These are phyloP conservation scores for Luvunga scandens DNA, from an alignment of 345 rosid species.

Conservation along the genomic window DNA sequence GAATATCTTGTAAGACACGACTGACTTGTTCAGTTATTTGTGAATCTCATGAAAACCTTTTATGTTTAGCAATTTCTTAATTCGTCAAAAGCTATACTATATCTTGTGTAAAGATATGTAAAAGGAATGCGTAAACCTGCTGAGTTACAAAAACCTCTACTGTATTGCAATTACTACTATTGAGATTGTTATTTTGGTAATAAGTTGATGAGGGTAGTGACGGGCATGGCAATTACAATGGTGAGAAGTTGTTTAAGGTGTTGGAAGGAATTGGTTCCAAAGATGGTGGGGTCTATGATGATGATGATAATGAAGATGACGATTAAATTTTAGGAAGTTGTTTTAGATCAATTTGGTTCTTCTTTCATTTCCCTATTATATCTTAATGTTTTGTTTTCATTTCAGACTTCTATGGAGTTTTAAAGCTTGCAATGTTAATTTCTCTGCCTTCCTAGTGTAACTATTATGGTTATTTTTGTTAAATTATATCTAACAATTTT, in stretches of 20 bases:
- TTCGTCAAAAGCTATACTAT: not conserved
- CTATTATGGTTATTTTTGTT: not conserved
- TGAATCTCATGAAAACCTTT: not conserved
- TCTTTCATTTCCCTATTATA: not conserved
- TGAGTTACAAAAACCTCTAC: no score
- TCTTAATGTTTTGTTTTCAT: not conserved
- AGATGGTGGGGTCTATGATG: no score
- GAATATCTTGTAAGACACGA: not conserved
- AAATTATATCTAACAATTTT: constrained; percentile 25
- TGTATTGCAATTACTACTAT: no score
- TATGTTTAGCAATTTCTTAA: not conserved
- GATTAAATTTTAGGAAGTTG: not conserved
- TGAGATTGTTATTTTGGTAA: no score
- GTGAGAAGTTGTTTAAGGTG: no score
- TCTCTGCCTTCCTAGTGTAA: not conserved
- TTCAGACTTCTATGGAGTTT: not conserved
- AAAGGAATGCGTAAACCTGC: no score
- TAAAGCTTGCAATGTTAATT: not conserved
- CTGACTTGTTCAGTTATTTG: not conserved
- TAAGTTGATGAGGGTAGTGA: no score
- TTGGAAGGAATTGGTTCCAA: no score
- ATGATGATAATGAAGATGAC: no score
- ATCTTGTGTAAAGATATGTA: no score
- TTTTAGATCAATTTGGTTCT: not conserved
- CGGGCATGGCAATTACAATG: no score